Evolutionary conservation across 2,329 filamentous ascomycete species (phyloP).

Genomic region (Aureobasidium sp.): DNA sequence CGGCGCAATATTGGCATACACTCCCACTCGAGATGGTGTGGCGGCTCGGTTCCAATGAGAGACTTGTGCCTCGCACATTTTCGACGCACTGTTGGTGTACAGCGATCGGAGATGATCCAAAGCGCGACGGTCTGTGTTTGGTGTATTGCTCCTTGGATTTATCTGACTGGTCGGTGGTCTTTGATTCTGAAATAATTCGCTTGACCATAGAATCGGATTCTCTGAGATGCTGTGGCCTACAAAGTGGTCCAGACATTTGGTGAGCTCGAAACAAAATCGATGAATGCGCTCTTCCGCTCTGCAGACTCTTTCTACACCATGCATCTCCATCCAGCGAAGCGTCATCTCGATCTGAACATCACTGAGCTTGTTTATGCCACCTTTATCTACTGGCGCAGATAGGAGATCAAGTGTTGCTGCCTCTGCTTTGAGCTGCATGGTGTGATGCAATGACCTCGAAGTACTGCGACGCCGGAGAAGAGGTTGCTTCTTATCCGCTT

Average conservation of each 20-base stretch:
- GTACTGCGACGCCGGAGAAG: conserved; percentile 38
- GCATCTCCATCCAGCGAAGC: conserved; percentile 70
- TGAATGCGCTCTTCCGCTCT: conserved; percentile 92
- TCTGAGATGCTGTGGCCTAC: conserved; percentile 79
- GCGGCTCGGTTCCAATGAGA: conserved; percentile 19
- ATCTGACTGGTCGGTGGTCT: background rate
- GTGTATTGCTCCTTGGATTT: background rate
- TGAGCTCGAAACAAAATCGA: conserved; percentile 83
- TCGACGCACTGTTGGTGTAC: background rate
- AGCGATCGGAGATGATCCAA: background rate
- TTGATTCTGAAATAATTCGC: conserved; percentile 64
- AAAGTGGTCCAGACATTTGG: conserved; percentile 76
- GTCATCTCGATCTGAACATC: conserved; percentile 90
- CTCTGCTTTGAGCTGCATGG: conserved; percentile 70
- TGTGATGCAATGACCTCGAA: conserved; percentile 41
- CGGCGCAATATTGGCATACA: conserved; percentile 49
- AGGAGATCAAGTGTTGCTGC: conserved; percentile 81
- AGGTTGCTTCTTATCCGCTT: conserved; percentile 33
- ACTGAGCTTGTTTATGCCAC: conserved; percentile 90
- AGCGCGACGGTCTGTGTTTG: background rate
- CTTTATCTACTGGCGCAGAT: conserved; percentile 73
- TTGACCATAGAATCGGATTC: conserved; percentile 85
- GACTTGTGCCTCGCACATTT: background rate
- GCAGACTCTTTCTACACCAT: conserved; percentile 86
- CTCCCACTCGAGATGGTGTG: conserved; percentile 22